Evolutionary conservation across 2,329 filamentous ascomycete genomes (phyloP).

Genomic region (Cadophora gregata): DNA sequence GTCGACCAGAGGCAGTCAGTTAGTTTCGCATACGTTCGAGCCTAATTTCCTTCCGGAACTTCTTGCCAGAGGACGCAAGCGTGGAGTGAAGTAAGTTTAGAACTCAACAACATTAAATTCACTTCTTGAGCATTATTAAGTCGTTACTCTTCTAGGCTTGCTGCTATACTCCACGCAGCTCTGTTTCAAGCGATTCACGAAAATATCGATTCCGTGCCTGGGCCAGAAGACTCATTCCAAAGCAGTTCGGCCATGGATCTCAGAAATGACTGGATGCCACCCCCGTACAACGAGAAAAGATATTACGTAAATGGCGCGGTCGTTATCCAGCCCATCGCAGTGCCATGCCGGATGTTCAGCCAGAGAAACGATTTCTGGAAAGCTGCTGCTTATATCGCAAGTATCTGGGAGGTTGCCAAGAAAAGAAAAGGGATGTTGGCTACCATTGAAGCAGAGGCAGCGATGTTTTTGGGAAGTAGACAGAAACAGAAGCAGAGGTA

Average conservation of each 20-base stretch:
- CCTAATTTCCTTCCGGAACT: slow-evolving; percentile 19
- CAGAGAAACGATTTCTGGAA: slow-evolving; percentile 15
- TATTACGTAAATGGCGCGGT: slow-evolving; percentile 24
- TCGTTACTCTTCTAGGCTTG: neutral
- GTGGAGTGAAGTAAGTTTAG: slow-evolving; percentile 18
- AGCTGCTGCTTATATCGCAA: slow-evolving; percentile 1
- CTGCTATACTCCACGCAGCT: slow-evolving; percentile 24
- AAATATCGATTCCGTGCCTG: slow-evolving; percentile 4
- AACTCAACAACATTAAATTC: neutral
- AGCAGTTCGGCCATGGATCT: slow-evolving; percentile 25
- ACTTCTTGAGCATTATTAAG: neutral
- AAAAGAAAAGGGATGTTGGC: slow-evolving; percentile 19
- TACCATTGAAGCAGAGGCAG: slow-evolving; percentile 32
- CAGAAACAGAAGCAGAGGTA: slow-evolving; percentile 6
- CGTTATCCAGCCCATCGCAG: slow-evolving; percentile 19
- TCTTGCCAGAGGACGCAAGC: slow-evolving; percentile 12
- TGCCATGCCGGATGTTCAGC: slow-evolving; percentile 18
- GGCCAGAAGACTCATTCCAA: slow-evolving; percentile 15
- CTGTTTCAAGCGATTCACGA: slow-evolving; percentile 17
- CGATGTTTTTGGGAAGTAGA: slow-evolving; percentile 20
- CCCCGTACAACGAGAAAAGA: slow-evolving; percentile 13
- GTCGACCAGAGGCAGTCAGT: slow-evolving; percentile 17
- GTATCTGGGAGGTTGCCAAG: slow-evolving; percentile 18
- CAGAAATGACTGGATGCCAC: slow-evolving; percentile 21
- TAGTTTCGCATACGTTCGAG: slow-evolving; percentile 19